Evolutionary conservation across 169 alveolate genomes (phyloP).

Genomic region (Plasmodium yoelii): DNA sequence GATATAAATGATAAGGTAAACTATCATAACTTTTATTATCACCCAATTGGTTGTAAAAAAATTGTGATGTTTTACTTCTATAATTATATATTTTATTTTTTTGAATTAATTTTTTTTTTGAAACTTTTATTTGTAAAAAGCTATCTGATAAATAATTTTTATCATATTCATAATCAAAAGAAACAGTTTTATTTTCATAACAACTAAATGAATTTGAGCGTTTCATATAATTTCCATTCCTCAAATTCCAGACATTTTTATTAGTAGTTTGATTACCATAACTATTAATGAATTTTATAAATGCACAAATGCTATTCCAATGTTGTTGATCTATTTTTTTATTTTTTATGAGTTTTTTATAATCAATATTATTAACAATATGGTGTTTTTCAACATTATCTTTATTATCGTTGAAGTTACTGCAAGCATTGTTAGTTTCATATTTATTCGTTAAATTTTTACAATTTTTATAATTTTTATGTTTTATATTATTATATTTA

Average conservation of each 20-base stretch:
- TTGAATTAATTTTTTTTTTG: constrained; percentile 31
- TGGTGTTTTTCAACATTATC: constrained; percentile 4
- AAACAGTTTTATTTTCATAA: background rate
- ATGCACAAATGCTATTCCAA: too few relatives aligned
- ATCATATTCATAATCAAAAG: background rate
- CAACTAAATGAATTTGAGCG: constrained; percentile 20
- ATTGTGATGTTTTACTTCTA: constrained; percentile 10
- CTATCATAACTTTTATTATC: background rate
- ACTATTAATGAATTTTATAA: too few relatives aligned
- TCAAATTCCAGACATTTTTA: too few relatives aligned
- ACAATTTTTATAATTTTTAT: background rate
- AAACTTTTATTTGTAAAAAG: constrained; percentile 17
- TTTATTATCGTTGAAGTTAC: background rate
- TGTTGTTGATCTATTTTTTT: too few relatives aligned
- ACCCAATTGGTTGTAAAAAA: background rate
- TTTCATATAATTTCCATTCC: background rate
- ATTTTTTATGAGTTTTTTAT: too few relatives aligned
- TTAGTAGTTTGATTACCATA: too few relatives aligned
- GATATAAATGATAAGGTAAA: background rate
- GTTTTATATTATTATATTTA: background rate
- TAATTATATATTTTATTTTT: constrained; percentile 2
- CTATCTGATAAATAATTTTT: constrained; percentile 52
- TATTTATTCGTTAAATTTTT: background rate
- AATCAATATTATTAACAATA: too few relatives aligned
- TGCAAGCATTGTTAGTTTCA: background rate